Base-by-base conservation (phyloP, 108 stramenopile genomes). In the Nitzschia sp. region DNA sequence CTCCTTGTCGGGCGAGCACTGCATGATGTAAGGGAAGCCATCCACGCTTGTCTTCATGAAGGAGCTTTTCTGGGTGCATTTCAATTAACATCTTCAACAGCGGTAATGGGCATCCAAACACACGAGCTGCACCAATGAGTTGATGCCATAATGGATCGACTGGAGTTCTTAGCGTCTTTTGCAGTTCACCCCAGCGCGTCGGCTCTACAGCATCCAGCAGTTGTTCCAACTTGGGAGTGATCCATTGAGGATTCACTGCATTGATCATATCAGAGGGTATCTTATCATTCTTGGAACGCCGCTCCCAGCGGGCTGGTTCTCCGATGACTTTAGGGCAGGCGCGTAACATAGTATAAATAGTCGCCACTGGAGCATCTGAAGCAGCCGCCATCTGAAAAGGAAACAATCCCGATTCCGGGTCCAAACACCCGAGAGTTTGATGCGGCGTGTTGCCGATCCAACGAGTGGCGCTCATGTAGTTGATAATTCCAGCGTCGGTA, bases 21-120 rank as follows among this genome's bases (percentile, higher is more conserved):
- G 53, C 53, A 25, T 54, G 53, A 18, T 54, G 53, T n/a, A 54
- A 25, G 23, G 53, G 53, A 6, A 54, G 53, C 53, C 53, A 54
- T 17, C 53, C 53, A 15, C 6, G 53, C 23, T 25, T 21, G 53
- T 54, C 53, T 18, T 21, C 23, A 8, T 54, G 53, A 5, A 24
- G 6, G 24, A 54, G 53, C 53, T 24, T 54, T 54, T 54, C 53
- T 18, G 53, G 53, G 24, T 54, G 53, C 23, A 54, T 21, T 18
- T 8, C 24, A 54, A 54, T 54, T 18, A 54, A 18, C 53, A 54
- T 21, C 18, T 54, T 5, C 53, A 54, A 24, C 6, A 54, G 24
- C 18, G 19, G 19, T 6, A 25, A n/a, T 17, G 53, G 53, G n/a
- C 53, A 54, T 6, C 23, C 23, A 54, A 18, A 54, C 13, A 25